A percentile compares a stretch with the other conserved stretches of the same genome.
Conservation (phyloP, 164 flowering plant genomes). For the Amborella trichopoda region DNA sequence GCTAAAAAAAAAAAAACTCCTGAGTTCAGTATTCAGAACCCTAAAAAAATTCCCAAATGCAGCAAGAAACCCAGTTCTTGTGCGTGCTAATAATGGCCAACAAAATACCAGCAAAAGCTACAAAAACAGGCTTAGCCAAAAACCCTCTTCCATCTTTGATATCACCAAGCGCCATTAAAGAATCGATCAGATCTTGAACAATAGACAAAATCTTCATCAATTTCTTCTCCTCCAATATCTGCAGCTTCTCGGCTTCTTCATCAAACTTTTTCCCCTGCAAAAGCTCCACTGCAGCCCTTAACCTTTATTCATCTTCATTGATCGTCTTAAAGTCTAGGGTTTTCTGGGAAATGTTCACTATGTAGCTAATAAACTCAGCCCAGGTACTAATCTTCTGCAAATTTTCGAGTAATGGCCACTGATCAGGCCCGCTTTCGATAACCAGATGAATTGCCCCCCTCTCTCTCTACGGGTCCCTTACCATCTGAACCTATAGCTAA, state of each 20-base stretch:
- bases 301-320: slow-evolving; percentile 27
- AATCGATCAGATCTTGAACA: slow-evolving; percentile 79
- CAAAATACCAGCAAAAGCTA: slow-evolving; percentile 68
- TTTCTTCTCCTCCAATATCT: slow-evolving; percentile 42
- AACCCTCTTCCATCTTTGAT: slow-evolving; percentile 62
- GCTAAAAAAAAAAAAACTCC: no score
- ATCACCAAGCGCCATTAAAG: slow-evolving; percentile 72
- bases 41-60: no score
- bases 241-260: slow-evolving; percentile 23
- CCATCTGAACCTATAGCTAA: no score
- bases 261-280: slow-evolving; percentile 21
- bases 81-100: slow-evolving; percentile 89
- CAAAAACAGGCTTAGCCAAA: slow-evolving; percentile 38
- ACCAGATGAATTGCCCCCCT: slow-evolving; percentile 89
- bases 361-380: slow-evolving; percentile 72
- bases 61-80: slow-evolving; percentile 92
- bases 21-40: no score
- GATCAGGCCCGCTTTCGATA: slow-evolving; percentile 68
- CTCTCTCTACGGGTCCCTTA: no score
- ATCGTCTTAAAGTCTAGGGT: slow-evolving; percentile 46
- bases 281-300: slow-evolving; percentile 27
- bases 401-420: slow-evolving; percentile 19
- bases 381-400: slow-evolving; percentile 66
- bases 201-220: slow-evolving; percentile 61
- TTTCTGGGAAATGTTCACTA: slow-evolving; percentile 65